Conservation (phyloP, 768 basidiomycete genomes). For the Chlorophyllum brunneum region DNA sequence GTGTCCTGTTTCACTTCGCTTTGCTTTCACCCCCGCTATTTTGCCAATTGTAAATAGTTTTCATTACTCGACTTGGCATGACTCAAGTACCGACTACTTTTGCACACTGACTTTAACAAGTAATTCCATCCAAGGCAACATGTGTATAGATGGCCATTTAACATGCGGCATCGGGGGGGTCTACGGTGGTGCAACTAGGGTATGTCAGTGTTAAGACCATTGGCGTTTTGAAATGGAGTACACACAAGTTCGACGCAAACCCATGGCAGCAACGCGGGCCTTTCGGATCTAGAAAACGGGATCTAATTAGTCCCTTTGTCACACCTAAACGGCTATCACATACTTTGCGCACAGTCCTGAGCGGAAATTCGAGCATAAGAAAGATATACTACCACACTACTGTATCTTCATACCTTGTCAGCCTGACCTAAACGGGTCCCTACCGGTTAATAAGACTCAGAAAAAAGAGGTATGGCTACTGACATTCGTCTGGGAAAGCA, state of each 20-base stretch:
- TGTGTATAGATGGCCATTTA: too few relatives aligned
- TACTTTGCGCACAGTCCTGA: conserved; percentile 4
- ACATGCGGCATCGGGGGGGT: conserved; percentile 2
- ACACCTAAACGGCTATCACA: background rate
- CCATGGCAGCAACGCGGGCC: conserved; percentile 8
- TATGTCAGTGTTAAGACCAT: background rate
- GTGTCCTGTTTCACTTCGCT: too few relatives aligned
- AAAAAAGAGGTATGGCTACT: background rate
- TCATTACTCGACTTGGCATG: too few relatives aligned
- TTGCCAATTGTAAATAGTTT: too few relatives aligned
- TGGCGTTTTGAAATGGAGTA: background rate
- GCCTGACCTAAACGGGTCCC: background rate
- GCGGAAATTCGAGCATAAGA: background rate
- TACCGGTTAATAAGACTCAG: too few relatives aligned
- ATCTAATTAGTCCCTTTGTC: background rate
- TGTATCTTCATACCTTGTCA: conserved; percentile 3
- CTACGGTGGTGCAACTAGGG: background rate
- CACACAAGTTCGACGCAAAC: conserved; percentile 6
- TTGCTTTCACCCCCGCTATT: too few relatives aligned
- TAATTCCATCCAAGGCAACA: too few relatives aligned
- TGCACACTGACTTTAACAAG: too few relatives aligned
- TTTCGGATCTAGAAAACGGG: background rate
- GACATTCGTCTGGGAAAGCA: background rate
- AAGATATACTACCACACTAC: background rate
- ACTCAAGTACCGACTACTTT: too few relatives aligned